Evolutionary conservation across 495 filamentous ascomycete species (phyloP), one percentile per base, ranked within the genome.

Genomic region (Hyaloscypha finlandica): DNA sequence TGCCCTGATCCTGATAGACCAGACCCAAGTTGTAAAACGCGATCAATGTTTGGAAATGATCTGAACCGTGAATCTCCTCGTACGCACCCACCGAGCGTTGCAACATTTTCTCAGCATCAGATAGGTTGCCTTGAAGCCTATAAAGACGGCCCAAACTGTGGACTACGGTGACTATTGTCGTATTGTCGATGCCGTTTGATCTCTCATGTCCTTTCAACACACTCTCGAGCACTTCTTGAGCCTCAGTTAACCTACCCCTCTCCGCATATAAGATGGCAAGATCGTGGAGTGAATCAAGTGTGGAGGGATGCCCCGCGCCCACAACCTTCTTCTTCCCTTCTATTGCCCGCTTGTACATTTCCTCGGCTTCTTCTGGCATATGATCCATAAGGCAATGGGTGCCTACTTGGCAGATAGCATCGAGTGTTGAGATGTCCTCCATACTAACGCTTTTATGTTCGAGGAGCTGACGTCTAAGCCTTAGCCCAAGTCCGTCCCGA

Each of bases 261-360:
- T 48, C 42, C 42, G 42, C 42, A 48, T 48, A 48, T 1, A 48
- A 48, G 12, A 48, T 48, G 42, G 1, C 42, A 48, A 48, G 42
- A 48, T 48, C 42, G 42, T 48, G 42, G 42, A 48, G 11, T 48
- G 42, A 48, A n/a, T 48, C 42, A 48, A 62, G 59, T 16, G 58
- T 67, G n/a, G 20, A 19, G 11, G 57, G 19, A 54, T 64, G 37
- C 37, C 65, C 57, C 37, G 1, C 66, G 32, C 74, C 75, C 70
- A n/a, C 19, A 30, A 37, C 31, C 58, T 61, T 61, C 58, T 35
- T 42, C 22, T 30, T 33, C 58, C 58, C 16, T 30, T 35, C 58
- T 30, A 61, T 33, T 37, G 58, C 35, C 31, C 29, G 58, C 58
- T 30, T 30, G 58, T 32, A 35, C 58, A 61, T 42, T 25, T 33